Percentiles rank a stretch among this genome's conserved stretches.
Evolutionary conservation across 768 basidiomycete genomes (phyloP).

Genomic region (Asterophora lycoperdoides): DNA sequence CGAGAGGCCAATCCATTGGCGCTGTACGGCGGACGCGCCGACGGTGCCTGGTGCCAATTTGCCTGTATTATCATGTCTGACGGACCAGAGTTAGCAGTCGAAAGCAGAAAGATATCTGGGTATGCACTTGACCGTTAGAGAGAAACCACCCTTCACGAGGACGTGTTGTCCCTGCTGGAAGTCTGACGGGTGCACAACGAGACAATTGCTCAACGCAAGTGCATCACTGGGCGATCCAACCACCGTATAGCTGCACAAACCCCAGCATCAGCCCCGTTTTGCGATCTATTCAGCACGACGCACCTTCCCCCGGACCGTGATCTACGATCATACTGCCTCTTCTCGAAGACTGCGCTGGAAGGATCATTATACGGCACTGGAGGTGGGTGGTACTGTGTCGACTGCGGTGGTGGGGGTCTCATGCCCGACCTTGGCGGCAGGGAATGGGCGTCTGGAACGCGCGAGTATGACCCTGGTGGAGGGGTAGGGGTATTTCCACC

Average conservation of each 20-base stretch:
- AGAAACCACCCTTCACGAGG: constrained; percentile 64
- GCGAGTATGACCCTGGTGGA: constrained; percentile 39
- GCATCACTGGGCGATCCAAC: constrained; percentile 57
- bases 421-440: constrained; percentile 32
- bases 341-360: constrained; percentile 45
- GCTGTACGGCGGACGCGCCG: constrained; percentile 72
- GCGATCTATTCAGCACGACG: background rate
- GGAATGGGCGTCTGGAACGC: constrained; percentile 30
- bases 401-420: constrained; percentile 35
- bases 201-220: constrained; percentile 75
- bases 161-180: constrained; percentile 73
- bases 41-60: constrained; percentile 65
- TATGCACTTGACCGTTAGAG: constrained; percentile 69
- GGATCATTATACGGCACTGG: constrained; percentile 50
- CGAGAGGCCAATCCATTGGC: constrained; percentile 89
- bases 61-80: constrained; percentile 75
- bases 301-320: constrained; percentile 30
- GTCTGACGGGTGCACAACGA: constrained; percentile 77
- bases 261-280: constrained; percentile 8
- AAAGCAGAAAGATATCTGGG: background rate
- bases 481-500: constrained; percentile 32
- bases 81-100: background rate
- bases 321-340: constrained; percentile 40
- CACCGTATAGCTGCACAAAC: constrained; percentile 45
- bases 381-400: constrained; percentile 37